Base-by-base conservation (phyloP, 805 yeast genomes). In the Maudiozyma serrabonitensis region DNA sequence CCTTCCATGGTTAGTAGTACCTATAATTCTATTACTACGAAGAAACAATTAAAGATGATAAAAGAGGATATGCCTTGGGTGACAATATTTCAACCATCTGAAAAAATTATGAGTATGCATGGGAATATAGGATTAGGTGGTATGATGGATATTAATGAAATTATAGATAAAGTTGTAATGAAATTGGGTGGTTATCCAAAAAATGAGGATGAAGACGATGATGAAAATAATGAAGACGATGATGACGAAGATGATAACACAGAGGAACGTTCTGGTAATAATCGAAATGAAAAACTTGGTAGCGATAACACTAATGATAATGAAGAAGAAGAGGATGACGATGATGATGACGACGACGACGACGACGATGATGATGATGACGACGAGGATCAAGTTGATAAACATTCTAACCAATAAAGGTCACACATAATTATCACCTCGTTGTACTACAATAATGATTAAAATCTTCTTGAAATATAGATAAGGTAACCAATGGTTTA, bases 51-150 rank as follows among this genome's bases (percentile, higher is more conserved):
- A 53, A 75, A 79, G 52, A 71, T 84, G 35, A 79, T 91, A 49
- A 76, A 79, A 44, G 95, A 88, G 54, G 96, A 89, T 55, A 90
- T 93, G 93, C 87, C 91, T 35, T 91, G 95, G 91, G 83, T 91
- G 54, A 95, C 88, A 56, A 80, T 91, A n/a, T 75, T 93, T 62
- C 84, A 83, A 64, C 99, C 99, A 0, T 88, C 89, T 23, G 99
- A 91, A 66, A 91, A 91, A 67, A 95, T 91, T 6, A 81, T 85
- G 61, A 88, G 95, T 50, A 78, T 87, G 41, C 88, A 90, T 70
- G 98, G 99, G 53, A 98, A 91, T 59, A 89, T 93, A 50, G 98
- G 98, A n/a, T 85, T 93, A 88, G 98, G 99, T 45, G 98, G 99
- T 48, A 93, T 93, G 98, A 84, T 90, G 83, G 98, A 93, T 59